A percentile compares a stretch with the other conserved stretches of the same genome.
These are phyloP conservation scores for Rhamnella rubrinervis DNA, from an alignment of 331 rosid genomes.

Conservation along the genomic window DNA sequence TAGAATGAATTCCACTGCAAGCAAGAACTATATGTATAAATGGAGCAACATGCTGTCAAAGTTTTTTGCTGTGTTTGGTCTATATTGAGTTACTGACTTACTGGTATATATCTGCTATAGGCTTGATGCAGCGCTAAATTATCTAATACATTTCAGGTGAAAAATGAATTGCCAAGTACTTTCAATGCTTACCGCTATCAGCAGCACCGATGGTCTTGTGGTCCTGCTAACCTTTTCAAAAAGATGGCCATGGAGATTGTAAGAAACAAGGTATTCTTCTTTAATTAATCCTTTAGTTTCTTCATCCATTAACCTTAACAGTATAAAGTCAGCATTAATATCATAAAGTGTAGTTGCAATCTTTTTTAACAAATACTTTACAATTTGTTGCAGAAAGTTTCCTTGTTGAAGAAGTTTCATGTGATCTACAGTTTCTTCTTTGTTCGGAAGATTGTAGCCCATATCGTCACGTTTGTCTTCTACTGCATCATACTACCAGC, in stretches of 20 bases:
- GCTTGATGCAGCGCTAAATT: background rate
- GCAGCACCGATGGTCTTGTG: conserved; percentile 97
- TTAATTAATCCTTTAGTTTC: background rate
- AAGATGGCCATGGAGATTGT: conserved; percentile 80
- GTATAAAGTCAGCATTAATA: background rate
- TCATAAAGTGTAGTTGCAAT: background rate
- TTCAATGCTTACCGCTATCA: conserved; percentile 90
- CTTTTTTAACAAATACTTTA: conserved; percentile 27
- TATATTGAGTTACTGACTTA: too few relatives aligned
- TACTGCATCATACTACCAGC: conserved; percentile 82
- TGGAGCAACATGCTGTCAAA: background rate
- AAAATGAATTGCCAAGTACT: conserved; percentile 91
- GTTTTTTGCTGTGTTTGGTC: too few relatives aligned
- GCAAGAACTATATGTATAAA: too few relatives aligned
- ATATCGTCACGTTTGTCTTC: conserved; percentile 74
- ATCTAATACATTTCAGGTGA: conserved; percentile 53
- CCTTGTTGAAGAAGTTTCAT: conserved; percentile 76
- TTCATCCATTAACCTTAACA: background rate
- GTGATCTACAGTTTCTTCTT: conserved; percentile 92
- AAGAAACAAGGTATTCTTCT: conserved; percentile 62
- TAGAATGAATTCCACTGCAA: too few relatives aligned
- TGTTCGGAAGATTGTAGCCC: conserved; percentile 83
- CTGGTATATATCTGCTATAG: background rate
- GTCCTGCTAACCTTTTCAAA: conserved; percentile 88
- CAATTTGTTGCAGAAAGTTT: conserved; percentile 68